These are phyloP conservation scores for Cryphonectria parasitica DNA, from an alignment of 2,329 filamentous ascomycete genomes.

Conservation along the genomic window DNA sequence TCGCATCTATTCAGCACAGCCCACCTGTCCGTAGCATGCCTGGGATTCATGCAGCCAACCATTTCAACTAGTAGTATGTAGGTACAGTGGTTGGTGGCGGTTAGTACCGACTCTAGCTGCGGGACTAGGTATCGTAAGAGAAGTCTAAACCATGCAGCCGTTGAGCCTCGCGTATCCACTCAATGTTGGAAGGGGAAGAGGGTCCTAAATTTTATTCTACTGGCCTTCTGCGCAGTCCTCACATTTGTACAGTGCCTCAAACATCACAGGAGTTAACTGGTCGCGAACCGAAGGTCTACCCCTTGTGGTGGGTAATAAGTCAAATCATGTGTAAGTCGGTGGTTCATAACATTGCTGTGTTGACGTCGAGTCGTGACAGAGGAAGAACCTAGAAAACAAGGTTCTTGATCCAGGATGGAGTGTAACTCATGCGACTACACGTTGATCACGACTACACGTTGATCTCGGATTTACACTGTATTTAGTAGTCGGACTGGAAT, in stretches of 20 bases:
- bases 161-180: background rate
- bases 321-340: background rate
- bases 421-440: background rate
- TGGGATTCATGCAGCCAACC: background rate
- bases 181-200: background rate
- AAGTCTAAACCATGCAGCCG: background rate
- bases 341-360: background rate
- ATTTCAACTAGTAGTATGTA: background rate
- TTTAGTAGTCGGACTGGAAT: background rate
- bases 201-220: background rate
- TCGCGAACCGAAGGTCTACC: background rate
- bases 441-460: background rate
- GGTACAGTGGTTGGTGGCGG: background rate
- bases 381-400: background rate
- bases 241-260: background rate
- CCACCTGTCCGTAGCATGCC: background rate
- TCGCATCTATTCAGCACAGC: background rate
- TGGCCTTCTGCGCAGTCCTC: background rate
- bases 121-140: background rate
- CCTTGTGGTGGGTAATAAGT: background rate
- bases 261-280: background rate
- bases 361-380: background rate
- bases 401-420: background rate
- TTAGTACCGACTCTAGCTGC: constrained; percentile 4
- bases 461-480: background rate